These are phyloP conservation scores for Cladosporium austrohemisphaericum DNA, from an alignment of 2,329 filamentous ascomycete genomes.

Conservation along the genomic window DNA sequence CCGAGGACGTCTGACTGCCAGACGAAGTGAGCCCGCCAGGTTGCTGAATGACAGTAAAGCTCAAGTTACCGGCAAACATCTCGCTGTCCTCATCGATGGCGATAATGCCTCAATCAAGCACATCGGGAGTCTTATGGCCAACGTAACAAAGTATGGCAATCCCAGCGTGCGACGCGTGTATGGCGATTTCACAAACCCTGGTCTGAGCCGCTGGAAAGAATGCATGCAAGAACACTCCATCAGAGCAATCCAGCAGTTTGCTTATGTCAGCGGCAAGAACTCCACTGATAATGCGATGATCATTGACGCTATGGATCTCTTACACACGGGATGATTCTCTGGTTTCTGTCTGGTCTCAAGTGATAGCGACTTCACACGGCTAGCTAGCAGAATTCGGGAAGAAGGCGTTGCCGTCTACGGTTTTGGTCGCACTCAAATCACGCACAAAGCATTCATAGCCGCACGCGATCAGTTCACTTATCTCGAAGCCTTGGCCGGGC, in stretches of 20 bases:
- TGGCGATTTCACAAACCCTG: slow-evolving; percentile 28
- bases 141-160: slow-evolving; percentile 33
- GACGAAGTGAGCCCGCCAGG: too few relatives aligned
- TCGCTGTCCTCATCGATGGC: slow-evolving; percentile 26
- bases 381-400: slow-evolving; percentile 35
- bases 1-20: too few relatives aligned
- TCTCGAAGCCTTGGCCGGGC: slow-evolving; percentile 24
- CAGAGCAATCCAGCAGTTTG: slow-evolving; percentile 29
- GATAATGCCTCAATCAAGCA: slow-evolving; percentile 27
- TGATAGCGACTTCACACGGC: slow-evolving; percentile 36
- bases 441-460: slow-evolving; percentile 26
- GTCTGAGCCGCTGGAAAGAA: slow-evolving; percentile 25
- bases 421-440: slow-evolving; percentile 31
- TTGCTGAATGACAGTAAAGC: too few relatives aligned
- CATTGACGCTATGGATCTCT: slow-evolving; percentile 35
- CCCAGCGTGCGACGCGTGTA: slow-evolving; percentile 31
- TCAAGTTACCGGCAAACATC: not conserved
- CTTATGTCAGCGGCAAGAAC: slow-evolving; percentile 32
- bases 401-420: slow-evolving; percentile 35
- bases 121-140: slow-evolving; percentile 28
- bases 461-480: slow-evolving; percentile 31
- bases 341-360: slow-evolving; percentile 35
- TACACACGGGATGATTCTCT: slow-evolving; percentile 33
- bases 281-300: slow-evolving; percentile 36
- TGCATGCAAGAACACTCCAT: slow-evolving; percentile 26